Evolutionary conservation across 2,329 filamentous ascomycete species (phyloP), one percentile per base, ranked within the genome.

Genomic region (Penicillium frequentans): DNA sequence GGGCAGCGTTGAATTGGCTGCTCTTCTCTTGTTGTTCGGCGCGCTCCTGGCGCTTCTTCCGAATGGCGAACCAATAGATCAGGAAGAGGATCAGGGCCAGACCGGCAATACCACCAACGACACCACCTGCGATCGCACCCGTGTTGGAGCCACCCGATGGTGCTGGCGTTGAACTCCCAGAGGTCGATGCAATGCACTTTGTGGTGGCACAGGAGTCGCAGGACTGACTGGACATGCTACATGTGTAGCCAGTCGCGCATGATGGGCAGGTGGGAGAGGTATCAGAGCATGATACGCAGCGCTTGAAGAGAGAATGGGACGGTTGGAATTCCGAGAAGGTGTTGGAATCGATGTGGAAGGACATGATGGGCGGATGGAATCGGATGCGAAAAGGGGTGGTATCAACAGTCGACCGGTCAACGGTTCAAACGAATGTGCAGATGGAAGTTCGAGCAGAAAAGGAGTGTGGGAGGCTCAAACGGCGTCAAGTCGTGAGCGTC

Each of bases 101-200:
- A 46, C 87, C 82, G n/a, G 83, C 82, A 14, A 98, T 74, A 64
- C 92, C 95, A 62, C 92, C 95, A 44, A 98, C 79, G 10, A 97
- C 92, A 63, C 93, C 93, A 63, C 95, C 95, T 2, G 90, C 93
- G 63, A 99, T 97, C 33, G 91, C 90, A 43, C 93, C 93, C 1
- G 88, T 81, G 65, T 90, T 93, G 8, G 89, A 84, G 8, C 84
- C 82, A 11, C 77, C 77, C 24, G 61, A 55, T 48, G 57, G 26
- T 54, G 43, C 16, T 10, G 29, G 43, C 5, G 44, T 14, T 10
- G 50, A 35, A 11, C 21, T 26, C 3, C 8, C 33, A 9, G 14
- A n/a, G 6, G 33, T 29, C 11, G 21, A 42, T n/a, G 16, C 3
- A 14, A 66, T 29, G 49, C 64, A 91, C 24, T 75, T 74, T 29